These are phyloP conservation scores for Coriaria nepalensis DNA, from an alignment of 306 rosid species.

Conservation along the genomic window DNA sequence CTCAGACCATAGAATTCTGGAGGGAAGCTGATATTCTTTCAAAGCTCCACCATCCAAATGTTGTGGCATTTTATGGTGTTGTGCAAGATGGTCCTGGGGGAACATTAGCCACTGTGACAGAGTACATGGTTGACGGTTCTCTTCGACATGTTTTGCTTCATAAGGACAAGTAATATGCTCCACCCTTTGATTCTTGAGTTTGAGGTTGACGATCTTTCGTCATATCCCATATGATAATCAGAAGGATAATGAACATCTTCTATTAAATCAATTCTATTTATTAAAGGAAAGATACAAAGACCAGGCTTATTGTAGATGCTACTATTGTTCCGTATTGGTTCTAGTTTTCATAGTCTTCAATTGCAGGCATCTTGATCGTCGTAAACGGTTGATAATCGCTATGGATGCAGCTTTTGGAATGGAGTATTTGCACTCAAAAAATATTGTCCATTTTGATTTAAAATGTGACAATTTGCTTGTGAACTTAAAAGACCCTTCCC, in stretches of 20 bases:
- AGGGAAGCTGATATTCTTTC: constrained; percentile 90
- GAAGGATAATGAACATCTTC: background rate
- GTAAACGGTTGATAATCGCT: constrained; percentile 72
- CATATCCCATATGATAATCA: background rate
- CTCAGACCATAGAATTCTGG: constrained; percentile 78
- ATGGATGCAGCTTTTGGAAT: constrained; percentile 96
- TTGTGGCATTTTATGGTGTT: constrained; percentile 82
- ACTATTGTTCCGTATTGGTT: background rate
- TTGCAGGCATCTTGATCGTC: constrained; percentile 76
- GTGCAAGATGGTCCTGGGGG: constrained; percentile 90
- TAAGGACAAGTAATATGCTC: constrained; percentile 57
- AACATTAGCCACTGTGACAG: constrained; percentile 74
- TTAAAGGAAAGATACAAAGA: background rate
- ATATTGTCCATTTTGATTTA: constrained; percentile 82
- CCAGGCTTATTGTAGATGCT: background rate
- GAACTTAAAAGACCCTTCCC: constrained; percentile 66
- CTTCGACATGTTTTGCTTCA: constrained; percentile 77
- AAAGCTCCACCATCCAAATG: constrained; percentile 93
- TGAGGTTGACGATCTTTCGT: constrained; percentile 9
- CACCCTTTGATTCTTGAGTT: constrained; percentile 9
- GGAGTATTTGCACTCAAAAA: constrained; percentile 82
- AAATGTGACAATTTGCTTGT: constrained; percentile 90
- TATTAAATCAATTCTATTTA: constrained; percentile 1
- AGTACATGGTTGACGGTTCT: constrained; percentile 87
- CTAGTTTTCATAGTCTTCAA: constrained; percentile 14